Evolutionary conservation across 495 filamentous ascomycete species (phyloP), one percentile per base, ranked within the genome.

Genomic region (Penicillium malachiteum): DNA sequence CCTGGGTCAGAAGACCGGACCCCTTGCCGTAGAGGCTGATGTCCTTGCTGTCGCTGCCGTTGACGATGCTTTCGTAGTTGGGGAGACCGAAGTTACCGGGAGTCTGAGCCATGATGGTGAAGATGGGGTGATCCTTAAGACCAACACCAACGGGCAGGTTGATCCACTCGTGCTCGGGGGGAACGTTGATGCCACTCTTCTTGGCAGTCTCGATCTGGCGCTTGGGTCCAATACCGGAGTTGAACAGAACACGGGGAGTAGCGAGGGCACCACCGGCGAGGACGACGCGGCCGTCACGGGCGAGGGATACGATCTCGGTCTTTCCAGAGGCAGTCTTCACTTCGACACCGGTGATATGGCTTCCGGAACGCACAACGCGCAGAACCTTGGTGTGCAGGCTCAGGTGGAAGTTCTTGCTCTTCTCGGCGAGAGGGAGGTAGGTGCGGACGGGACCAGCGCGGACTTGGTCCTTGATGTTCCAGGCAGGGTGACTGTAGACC

Each of bases 131-230:
- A 65, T 91, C 88, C 55, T 84, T 81, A 40, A 91, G 67, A 63
- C 88, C 89, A 62, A 87, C 78, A 21, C 89, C 88, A 16, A 92
- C 88, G 17, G 89, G 88, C 13, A 89, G 75, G 57, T 84, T 74
- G 63, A 92, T 87, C 87, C 87, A 91, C 14, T 82, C 61, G 1
- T 67, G 59, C 75, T 85, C 77, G n/a, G 68, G 73, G 7, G 80
- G 66, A 16, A 84, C 81, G 49, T 82, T 77, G 1, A 73, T 63
- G 21, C 72, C 69, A 3, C 78, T 80, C 49, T 67, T 65, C 56
- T 80, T 74, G 34, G 86, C 81, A 8, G 83, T 59, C 42, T 76
- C 69, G 14, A 88, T 81, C 71, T 84, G 80, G 56, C 84, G 81
- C n/a, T 71, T 57, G 21, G 82, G 84, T 7, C 86, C 86, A 63